These are phyloP conservation scores for Pelargonium australe DNA, from an alignment of 441 rosid genomes.

Conservation along the genomic window DNA sequence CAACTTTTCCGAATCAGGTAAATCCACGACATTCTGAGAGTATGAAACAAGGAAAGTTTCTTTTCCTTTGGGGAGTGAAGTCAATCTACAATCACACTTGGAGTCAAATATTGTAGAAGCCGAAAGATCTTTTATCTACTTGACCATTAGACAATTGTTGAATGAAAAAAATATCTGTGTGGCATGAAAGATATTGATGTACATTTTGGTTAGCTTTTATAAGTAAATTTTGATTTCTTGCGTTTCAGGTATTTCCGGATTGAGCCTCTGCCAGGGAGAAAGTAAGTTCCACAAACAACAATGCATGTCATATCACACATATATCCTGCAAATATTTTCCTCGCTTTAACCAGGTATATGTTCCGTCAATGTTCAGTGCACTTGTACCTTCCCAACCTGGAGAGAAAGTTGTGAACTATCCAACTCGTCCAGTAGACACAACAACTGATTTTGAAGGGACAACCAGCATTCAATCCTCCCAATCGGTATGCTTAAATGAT, in stretches of 20 bases:
- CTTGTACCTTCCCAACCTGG: constrained; percentile 68
- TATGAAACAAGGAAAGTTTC: too few species aligned
- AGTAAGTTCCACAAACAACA: constrained; percentile 23
- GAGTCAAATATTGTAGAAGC: too few species aligned
- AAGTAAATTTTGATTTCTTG: background rate
- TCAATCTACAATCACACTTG: too few species aligned
- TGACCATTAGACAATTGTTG: too few species aligned
- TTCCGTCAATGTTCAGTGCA: constrained; percentile 30
- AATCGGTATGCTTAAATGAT: constrained; percentile 26
- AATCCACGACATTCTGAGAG: too few species aligned
- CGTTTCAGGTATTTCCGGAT: constrained; percentile 38
- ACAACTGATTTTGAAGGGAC: constrained; percentile 90
- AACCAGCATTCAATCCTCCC: constrained; percentile 75
- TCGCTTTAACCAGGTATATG: constrained; percentile 1
- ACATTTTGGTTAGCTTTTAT: background rate
- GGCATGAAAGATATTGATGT: background rate
- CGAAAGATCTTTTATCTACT: too few species aligned
- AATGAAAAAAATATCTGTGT: too few species aligned
- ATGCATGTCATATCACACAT: background rate
- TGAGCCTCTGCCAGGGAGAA: constrained; percentile 80
- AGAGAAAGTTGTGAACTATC: constrained; percentile 75
- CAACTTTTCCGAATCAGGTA: too few species aligned
- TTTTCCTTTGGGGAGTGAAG: too few species aligned
- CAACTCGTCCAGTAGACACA: constrained; percentile 77
- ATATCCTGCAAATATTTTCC: background rate